Percentiles rank a stretch among this genome's conserved stretches.
These are phyloP conservation scores for Wickerhamomyces rabaulensis DNA, from an alignment of 805 yeast genomes.

Conservation along the genomic window DNA sequence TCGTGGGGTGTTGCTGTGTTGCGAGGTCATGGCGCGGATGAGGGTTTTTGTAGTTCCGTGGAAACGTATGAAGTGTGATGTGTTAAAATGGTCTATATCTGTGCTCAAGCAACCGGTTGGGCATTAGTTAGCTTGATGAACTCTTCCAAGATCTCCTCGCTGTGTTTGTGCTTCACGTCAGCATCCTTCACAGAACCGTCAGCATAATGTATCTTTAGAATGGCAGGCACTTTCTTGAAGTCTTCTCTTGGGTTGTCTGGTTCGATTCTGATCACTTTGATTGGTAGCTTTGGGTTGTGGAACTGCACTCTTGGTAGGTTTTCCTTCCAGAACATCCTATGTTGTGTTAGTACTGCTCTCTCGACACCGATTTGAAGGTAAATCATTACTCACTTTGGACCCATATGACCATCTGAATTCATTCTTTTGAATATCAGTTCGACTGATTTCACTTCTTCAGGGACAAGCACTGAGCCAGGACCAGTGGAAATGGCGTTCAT, in stretches of 20 bases:
- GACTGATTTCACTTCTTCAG: conserved; percentile 32
- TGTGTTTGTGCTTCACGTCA: conserved; percentile 47
- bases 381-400: conserved; percentile 41
- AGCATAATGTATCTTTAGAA: conserved; percentile 34
- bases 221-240: conserved; percentile 36
- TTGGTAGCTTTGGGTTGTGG: conserved; percentile 70
- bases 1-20: no score
- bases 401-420: conserved; percentile 52
- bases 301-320: conserved; percentile 74
- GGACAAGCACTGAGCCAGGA: conserved; percentile 35
- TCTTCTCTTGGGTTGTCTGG: conserved; percentile 34
- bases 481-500: conserved; percentile 48
- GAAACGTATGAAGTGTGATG: no score
- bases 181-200: conserved; percentile 37
- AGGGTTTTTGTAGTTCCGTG: no score
- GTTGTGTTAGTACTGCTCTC: conserved; percentile 2
- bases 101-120: conserved; percentile 28
- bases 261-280: conserved; percentile 54
- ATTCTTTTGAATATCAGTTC: conserved; percentile 49
- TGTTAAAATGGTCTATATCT: not conserved
- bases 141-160: conserved; percentile 50
- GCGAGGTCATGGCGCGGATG: no score
- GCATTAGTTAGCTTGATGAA: conserved; percentile 50
- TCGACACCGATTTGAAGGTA: no score
- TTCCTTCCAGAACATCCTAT: conserved; percentile 65